A percentile compares a stretch with the other conserved stretches of the same genome.
Evolutionary conservation across 345 rosid species (phyloP).

Genomic region (Gossypium turneri): DNA sequence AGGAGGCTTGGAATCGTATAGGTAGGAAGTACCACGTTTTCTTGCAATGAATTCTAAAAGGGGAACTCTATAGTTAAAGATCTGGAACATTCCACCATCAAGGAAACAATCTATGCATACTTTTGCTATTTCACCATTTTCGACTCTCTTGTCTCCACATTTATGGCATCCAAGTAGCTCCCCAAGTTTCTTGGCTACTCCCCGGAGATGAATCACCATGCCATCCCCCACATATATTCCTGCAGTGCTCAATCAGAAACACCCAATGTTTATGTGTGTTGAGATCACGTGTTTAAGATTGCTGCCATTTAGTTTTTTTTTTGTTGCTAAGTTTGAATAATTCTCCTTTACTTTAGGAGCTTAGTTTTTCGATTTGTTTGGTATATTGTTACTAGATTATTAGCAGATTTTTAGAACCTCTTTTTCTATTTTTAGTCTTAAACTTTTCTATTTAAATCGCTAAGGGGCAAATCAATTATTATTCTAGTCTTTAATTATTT

Average conservation of each 20-base stretch:
- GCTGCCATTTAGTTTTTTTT: no score
- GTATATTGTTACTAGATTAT: no score
- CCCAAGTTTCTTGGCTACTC: neutral
- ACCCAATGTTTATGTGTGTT: no score
- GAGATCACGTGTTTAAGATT: no score
- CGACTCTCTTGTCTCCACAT: neutral
- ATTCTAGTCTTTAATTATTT: no score
- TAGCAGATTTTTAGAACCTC: no score
- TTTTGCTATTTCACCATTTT: neutral
- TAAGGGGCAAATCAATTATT: no score
- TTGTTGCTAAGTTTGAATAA: no score
- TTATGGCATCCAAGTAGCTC: neutral
- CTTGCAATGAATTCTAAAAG: accelerated
- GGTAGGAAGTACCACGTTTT: slow-evolving; percentile 61
- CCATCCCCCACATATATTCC: neutral
- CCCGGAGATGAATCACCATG: neutral
- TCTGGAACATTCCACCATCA: neutral
- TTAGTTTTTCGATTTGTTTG: no score
- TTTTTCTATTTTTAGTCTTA: no score
- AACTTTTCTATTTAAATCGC: no score
- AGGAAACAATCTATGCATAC: neutral
- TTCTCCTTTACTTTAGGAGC: no score
- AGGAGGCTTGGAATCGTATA: slow-evolving; percentile 39
- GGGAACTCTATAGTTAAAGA: neutral
- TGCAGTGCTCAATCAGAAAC: neutral